Evolutionary conservation across 768 basidiomycete species (phyloP).

Genomic region (Kwoniella heveanensis): DNA sequence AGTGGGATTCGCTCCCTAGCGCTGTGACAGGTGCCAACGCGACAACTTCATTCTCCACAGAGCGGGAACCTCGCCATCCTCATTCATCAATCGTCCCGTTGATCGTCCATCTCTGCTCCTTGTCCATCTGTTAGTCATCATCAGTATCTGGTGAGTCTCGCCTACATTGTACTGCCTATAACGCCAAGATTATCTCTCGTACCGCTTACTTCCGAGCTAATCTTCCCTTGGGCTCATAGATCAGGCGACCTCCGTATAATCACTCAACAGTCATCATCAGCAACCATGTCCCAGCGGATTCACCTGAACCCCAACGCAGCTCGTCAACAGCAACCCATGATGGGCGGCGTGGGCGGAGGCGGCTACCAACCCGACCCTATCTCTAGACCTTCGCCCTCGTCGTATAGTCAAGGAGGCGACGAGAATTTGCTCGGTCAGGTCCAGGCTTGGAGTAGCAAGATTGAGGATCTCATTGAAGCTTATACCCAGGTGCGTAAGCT

Average conservation of each 20-base stretch:
- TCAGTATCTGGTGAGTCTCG: neutral
- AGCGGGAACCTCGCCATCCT: neutral
- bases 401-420: constrained; percentile 15
- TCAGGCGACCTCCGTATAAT: neutral
- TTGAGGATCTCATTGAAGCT: constrained; percentile 91
- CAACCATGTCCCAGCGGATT: constrained; percentile 48
- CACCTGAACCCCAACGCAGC: constrained; percentile 55
- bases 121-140: neutral
- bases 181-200: no score
- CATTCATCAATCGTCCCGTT: no score
- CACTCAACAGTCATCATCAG: no score
- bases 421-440: constrained; percentile 47
- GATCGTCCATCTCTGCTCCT: neutral
- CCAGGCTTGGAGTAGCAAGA: constrained; percentile 56
- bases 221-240: neutral
- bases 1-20: neutral
- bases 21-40: neutral
- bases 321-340: constrained; percentile 36
- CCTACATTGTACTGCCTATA: no score
- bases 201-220: neutral
- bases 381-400: constrained; percentile 50
- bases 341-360: constrained; percentile 14
- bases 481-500: constrained; percentile 62
- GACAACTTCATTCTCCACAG: neutral
- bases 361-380: constrained; percentile 48